phyloP scores from a whole-genome alignment of 371 early-diverging fungal species.

The Mortierella sp. region DNA sequence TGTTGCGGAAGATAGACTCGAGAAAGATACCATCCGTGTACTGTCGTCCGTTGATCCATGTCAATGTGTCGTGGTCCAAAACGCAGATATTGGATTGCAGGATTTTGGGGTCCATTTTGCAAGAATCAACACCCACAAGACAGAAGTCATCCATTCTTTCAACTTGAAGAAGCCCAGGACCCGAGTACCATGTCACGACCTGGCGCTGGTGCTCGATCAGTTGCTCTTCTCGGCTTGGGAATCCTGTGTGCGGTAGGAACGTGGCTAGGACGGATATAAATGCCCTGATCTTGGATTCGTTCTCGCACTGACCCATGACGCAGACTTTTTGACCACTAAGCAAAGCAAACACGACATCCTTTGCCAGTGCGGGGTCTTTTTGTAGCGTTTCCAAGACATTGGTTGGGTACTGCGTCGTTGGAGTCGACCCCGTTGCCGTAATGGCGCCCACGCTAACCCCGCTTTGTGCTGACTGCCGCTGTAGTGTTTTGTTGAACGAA shows the following conservation, averaged over 20 bases:
- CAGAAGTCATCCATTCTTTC: constrained; percentile 33
- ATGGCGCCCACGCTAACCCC: constrained; percentile 24
- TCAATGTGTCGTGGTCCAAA: constrained; percentile 37
- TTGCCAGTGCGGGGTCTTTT: constrained; percentile 24
- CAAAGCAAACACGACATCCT: constrained; percentile 39
- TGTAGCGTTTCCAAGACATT: constrained; percentile 31
- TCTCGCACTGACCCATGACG: constrained; percentile 51
- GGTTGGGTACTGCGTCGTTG: constrained; percentile 11
- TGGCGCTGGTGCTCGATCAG: constrained; percentile 47
- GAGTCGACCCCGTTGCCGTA: constrained; percentile 13
- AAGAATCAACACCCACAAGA: constrained; percentile 43
- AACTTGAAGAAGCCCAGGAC: constrained; percentile 26
- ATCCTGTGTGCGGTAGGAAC: constrained; percentile 43
- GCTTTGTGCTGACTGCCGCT: constrained; percentile 41
- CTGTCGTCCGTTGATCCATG: constrained; percentile 40
- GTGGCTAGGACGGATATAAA: constrained; percentile 53
- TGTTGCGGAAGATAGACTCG: constrained; percentile 37
- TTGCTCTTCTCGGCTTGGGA: constrained; percentile 42
- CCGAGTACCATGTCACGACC: constrained; percentile 35
- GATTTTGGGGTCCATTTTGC: constrained; percentile 42
- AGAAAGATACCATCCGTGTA: constrained; percentile 45
- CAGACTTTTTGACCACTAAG: constrained; percentile 43
- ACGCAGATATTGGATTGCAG: constrained; percentile 28
- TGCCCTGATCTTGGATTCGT: constrained; percentile 60
- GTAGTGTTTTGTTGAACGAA: neutral